These are phyloP conservation scores for Primulina eburnea DNA, from an alignment of 257 asterid species.

Conservation along the genomic window DNA sequence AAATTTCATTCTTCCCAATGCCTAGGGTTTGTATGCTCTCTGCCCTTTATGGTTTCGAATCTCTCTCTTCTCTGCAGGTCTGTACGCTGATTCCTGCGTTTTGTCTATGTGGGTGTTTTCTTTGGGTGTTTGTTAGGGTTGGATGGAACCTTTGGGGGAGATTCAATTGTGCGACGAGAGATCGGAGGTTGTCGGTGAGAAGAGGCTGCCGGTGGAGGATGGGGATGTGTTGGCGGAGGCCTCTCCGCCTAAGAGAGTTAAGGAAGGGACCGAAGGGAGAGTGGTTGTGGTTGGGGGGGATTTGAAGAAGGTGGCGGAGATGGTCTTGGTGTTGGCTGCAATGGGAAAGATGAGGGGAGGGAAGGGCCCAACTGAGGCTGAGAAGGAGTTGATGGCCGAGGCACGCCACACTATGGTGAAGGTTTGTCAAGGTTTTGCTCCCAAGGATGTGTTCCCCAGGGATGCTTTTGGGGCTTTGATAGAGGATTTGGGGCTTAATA, in stretches of 20 bases:
- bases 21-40: conserved; percentile 48
- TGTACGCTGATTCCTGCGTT: conserved; percentile 18
- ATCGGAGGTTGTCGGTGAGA: conserved; percentile 51
- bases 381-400: conserved; percentile 69
- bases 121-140: conserved; percentile 17
- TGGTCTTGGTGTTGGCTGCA: conserved; percentile 81
- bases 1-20: conserved; percentile 21
- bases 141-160: conserved; percentile 50
- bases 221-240: conserved; percentile 29
- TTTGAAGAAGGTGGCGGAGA: conserved; percentile 77
- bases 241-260: conserved; percentile 37
- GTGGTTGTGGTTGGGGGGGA: conserved; percentile 28
- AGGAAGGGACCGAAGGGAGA: conserved; percentile 14
- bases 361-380: conserved; percentile 62
- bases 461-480: conserved; percentile 75
- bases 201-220: conserved; percentile 50
- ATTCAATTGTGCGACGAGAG: conserved; percentile 33
- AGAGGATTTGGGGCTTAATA: conserved; percentile 88
- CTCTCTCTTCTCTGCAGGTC: conserved; percentile 54
- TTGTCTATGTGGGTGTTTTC: conserved; percentile 21
- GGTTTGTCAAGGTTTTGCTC: conserved; percentile 76
- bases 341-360: conserved; percentile 98
- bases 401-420: conserved; percentile 65
- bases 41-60: conserved; percentile 41
- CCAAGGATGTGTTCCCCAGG: conserved; percentile 86